phyloP scores from a whole-genome alignment of 2,329 filamentous ascomycete genomes.

The Zasmidium angulare region DNA sequence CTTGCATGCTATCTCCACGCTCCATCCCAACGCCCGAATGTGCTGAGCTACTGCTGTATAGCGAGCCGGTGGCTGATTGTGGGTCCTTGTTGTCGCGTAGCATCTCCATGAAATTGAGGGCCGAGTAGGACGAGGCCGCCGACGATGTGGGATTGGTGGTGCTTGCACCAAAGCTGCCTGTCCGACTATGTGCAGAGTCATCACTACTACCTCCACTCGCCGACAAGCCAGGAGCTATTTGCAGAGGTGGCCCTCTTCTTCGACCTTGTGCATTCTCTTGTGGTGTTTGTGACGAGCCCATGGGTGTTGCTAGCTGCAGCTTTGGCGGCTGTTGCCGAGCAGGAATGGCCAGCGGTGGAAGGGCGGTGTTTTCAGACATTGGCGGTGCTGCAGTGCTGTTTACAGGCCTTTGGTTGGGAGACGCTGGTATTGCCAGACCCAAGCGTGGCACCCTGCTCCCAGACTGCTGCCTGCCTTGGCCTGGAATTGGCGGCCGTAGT shows the following conservation, averaged over 20 bases:
- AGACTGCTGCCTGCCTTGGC: conserved; percentile 52
- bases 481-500: conserved; percentile 78
- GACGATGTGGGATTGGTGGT: conserved; percentile 75
- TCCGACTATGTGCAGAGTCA: conserved; percentile 78
- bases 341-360: conserved; percentile 38
- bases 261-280: conserved; percentile 54
- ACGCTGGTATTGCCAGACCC: conserved; percentile 86
- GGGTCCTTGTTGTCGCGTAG: conserved; percentile 67
- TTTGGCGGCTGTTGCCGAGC: conserved; percentile 69
- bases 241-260: conserved; percentile 54
- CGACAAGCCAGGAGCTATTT: conserved; percentile 56
- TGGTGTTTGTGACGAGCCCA: conserved; percentile 73
- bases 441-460: conserved; percentile 62
- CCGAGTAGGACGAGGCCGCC: conserved; percentile 83
- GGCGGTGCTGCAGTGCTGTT: conserved; percentile 39
- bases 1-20: conserved; percentile 75
- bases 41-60: conserved; percentile 53
- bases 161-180: conserved; percentile 81
- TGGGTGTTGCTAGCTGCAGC: conserved; percentile 82
- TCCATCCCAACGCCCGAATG: conserved; percentile 66
- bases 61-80: conserved; percentile 80
- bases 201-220: conserved; percentile 68
- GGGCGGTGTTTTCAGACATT: conserved; percentile 35
- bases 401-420: conserved; percentile 77
- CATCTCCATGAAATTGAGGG: conserved; percentile 77